A percentile compares a stretch with the other conserved stretches of the same genome.
These are phyloP conservation scores for Podila horticola DNA, from an alignment of 192 early-diverging fungal species.

Conservation along the genomic window DNA sequence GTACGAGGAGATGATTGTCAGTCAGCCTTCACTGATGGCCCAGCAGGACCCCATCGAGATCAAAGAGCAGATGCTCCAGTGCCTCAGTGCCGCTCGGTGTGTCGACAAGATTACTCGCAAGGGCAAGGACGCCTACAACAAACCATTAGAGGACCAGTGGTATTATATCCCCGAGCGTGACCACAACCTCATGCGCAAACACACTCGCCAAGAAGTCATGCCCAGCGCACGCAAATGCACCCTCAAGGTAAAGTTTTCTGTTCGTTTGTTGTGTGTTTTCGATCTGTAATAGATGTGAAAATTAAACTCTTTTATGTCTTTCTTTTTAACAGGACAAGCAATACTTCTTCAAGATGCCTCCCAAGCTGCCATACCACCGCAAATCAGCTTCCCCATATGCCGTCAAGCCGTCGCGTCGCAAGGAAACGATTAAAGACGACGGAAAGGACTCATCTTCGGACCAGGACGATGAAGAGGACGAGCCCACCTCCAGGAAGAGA, in stretches of 20 bases:
- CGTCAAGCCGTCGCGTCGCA: constrained; percentile 33
- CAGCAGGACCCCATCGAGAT: constrained; percentile 28
- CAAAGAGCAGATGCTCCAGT: constrained; percentile 46
- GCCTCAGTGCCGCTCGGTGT: constrained; percentile 53
- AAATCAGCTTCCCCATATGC: constrained; percentile 47
- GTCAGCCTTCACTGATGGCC: constrained; percentile 48
- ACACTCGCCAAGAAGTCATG: constrained; percentile 60
- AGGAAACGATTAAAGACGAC: constrained; percentile 28
- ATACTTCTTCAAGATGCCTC: constrained; percentile 69
- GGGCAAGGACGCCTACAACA: constrained; percentile 65
- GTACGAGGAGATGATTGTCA: constrained; percentile 59
- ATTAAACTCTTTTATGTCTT: not conserved
- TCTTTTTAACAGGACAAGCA: constrained; percentile 28
- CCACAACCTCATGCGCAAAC: constrained; percentile 62
- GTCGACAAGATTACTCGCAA: constrained; percentile 64
- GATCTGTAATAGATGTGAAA: not conserved
- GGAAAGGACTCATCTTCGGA: constrained; percentile 20
- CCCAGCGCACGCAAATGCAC: constrained; percentile 66
- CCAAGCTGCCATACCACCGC: constrained; percentile 62
- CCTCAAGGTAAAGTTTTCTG: constrained; percentile 48
- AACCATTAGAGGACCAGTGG: constrained; percentile 61
- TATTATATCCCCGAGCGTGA: constrained; percentile 64
- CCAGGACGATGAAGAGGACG: constrained; percentile 26
- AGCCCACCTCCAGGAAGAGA: constrained; percentile 13
- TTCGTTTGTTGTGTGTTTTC: not conserved